These are phyloP conservation scores for Starmerella powellii DNA, from an alignment of 805 yeast species.

Conservation along the genomic window DNA sequence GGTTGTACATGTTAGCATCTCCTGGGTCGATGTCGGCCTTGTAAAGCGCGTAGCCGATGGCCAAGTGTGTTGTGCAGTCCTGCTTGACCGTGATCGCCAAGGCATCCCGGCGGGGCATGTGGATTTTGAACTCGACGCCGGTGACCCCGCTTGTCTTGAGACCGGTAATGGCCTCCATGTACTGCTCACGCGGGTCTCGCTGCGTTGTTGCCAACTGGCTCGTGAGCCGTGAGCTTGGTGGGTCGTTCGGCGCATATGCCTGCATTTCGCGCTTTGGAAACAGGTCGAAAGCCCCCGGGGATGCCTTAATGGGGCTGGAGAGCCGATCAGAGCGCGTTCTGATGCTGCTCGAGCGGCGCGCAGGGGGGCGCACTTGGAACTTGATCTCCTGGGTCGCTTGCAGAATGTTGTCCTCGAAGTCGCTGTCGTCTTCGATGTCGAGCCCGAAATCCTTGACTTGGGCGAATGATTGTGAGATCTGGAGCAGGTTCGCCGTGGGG, in stretches of 20 bases:
- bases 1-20: constrained; percentile 60
- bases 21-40: constrained; percentile 21
- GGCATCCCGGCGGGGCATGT: constrained; percentile 28
- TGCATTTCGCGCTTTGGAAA: constrained; percentile 9
- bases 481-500: neutral
- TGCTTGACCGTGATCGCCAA: constrained; percentile 29
- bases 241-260: neutral
- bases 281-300: neutral
- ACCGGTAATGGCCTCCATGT: constrained; percentile 18
- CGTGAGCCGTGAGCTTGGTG: constrained; percentile 13
- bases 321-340: neutral
- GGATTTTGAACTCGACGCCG: constrained; percentile 25
- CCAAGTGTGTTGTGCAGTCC: constrained; percentile 39
- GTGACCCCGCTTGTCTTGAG: constrained; percentile 5
- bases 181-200: constrained; percentile 22
- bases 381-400: constrained; percentile 25
- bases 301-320: constrained; percentile 1
- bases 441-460: constrained; percentile 27
- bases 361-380: neutral
- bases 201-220: constrained; percentile 4
- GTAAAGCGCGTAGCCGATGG: constrained; percentile 44
- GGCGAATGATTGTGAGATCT: constrained; percentile 4
- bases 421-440: constrained; percentile 33
- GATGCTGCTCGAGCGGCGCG: neutral
- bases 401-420: constrained; percentile 34